Evolutionary conservation across 2,329 filamentous ascomycete genomes (phyloP).

Genomic region (Hirsutella rhossiliensis): DNA sequence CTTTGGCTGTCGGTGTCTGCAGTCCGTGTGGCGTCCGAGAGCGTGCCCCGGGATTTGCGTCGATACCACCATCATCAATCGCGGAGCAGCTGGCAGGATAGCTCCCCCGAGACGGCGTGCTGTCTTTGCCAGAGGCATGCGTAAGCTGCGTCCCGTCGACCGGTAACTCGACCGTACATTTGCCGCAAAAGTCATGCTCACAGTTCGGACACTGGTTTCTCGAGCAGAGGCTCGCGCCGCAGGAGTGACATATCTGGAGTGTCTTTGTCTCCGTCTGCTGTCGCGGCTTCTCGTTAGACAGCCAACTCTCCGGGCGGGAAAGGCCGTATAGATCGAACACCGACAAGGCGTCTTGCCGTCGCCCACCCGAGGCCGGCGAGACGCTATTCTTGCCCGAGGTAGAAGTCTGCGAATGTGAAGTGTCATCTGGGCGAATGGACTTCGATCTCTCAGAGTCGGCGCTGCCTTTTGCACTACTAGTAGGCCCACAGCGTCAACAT

Average conservation of each 20-base stretch:
- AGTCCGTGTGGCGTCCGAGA: not conserved
- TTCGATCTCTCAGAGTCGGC: no score
- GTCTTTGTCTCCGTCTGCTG: slow-evolving; percentile 10
- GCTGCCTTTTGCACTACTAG: no score
- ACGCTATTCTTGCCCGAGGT: no score
- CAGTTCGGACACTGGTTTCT: slow-evolving; percentile 32
- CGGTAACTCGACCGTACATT: slow-evolving; percentile 28
- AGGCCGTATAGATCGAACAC: no score
- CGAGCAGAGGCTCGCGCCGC: slow-evolving; percentile 26
- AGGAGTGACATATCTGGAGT: slow-evolving; percentile 36
- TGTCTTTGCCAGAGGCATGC: not conserved
- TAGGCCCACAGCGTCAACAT: no score
- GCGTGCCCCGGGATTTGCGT: not conserved
- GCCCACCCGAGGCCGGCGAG: no score
- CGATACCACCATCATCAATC: not conserved
- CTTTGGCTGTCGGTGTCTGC: not conserved
- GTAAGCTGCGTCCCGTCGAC: not conserved
- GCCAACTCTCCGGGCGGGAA: slow-evolving; percentile 31
- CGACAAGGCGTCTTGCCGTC: no score
- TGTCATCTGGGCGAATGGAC: no score
- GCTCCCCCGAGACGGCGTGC: not conserved
- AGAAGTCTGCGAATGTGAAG: no score
- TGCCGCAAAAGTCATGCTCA: slow-evolving; percentile 36
- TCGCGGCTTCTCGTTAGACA: slow-evolving; percentile 24
- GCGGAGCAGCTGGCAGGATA: not conserved